Conservation (phyloP, 495 filamentous ascomycete species). For the Physcia stellaris region DNA sequence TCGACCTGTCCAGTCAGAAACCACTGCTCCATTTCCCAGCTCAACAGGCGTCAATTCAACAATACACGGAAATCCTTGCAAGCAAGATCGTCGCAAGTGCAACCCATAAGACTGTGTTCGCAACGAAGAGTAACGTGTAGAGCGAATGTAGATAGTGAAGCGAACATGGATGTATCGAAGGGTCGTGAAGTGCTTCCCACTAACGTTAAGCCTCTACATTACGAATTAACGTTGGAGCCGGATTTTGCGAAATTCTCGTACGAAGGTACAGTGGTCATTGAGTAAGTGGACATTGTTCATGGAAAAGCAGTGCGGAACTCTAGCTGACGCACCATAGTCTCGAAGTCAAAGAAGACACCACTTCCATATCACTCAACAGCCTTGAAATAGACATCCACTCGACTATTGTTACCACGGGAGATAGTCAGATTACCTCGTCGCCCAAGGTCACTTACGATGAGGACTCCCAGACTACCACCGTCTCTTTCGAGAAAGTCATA, state of each 20-base stretch:
- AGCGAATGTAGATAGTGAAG: constrained; percentile 18
- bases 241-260: constrained; percentile 51
- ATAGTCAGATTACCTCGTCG: constrained; percentile 34
- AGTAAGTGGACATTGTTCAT: constrained; percentile 29
- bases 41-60: not conserved
- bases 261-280: constrained; percentile 47
- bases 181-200: constrained; percentile 52
- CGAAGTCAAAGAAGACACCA: constrained; percentile 74
- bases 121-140: constrained; percentile 28
- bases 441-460: constrained; percentile 41
- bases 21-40: not conserved
- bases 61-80: not conserved
- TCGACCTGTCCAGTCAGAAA: not conserved
- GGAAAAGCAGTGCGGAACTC: not conserved
- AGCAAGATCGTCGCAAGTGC: not conserved
- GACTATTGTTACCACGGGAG: constrained; percentile 43
- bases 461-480: constrained; percentile 43
- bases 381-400: constrained; percentile 74
- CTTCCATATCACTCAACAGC: constrained; percentile 75
- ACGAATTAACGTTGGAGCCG: constrained; percentile 53
- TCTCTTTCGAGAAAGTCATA: constrained; percentile 44
- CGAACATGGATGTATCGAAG: constrained; percentile 31
- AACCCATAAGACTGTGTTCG: constrained; percentile 24
- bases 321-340: constrained; percentile 29
- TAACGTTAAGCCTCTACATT: constrained; percentile 54